Evolutionary conservation across 1,139 yeast species (phyloP), one percentile per base, ranked within the genome.

Genomic region (Torulaspora pretoriensis): DNA sequence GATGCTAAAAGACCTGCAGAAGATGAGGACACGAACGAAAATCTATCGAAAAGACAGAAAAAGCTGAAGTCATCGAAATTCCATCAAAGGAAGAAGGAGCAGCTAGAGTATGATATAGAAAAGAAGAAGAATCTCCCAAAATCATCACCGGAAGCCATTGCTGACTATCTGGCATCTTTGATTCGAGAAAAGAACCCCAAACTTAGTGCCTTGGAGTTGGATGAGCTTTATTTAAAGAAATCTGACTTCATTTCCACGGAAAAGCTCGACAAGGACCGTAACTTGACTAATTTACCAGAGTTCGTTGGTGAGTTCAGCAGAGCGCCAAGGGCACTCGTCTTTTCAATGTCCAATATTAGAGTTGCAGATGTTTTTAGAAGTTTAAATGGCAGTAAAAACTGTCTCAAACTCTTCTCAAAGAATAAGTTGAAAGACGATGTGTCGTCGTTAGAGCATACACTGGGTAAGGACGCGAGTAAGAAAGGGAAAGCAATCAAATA

Each of bases 371-470:
- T 63, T 1, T 59, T 51, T 32, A 73, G 75, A 53, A 71, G 71
- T 24, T 56, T 80, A 27, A 67, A 72, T 3, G 83, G 83, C 3
- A 72, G 80, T 1, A 57, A 56, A 39, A 48, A 46, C 32, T 75
- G 83, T 8, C 55, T 81, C 29, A 81, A 81, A 57, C 55, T 81
- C 40, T 81, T 81, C 57, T 77, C 78, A 48, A 81, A 81, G 61
- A 81, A 80, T 57, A 80, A 80, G 55, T 59, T 81, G 39, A 71
- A 72, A 29, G 80, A 77, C 28, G 88, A 81, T 59, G 59, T 81
- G 43, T 69, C 69, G 39, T 60, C 74, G 12, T 55, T 64, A 8
- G 61, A 61, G 23, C 49, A 47, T 16, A 44, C 57, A 3, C 42
- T 60, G 22, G 54, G 44, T 24, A 47, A 42, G 16, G 40, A 41